phyloP scores from a whole-genome alignment of 306 rosid genomes.

The Begonia loranthoides region DNA sequence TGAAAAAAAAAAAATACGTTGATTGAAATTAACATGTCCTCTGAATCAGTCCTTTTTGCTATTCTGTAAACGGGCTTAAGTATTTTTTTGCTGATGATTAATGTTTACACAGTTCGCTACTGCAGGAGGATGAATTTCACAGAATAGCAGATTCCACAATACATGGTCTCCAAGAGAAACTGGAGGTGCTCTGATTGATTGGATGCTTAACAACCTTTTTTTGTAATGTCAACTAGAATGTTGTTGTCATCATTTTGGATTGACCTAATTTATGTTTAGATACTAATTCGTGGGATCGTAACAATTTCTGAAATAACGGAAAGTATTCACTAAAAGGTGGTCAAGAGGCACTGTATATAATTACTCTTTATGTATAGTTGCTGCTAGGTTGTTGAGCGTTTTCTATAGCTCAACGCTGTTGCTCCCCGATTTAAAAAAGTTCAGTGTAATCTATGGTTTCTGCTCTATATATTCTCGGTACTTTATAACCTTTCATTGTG shows the following conservation, averaged over 20 bases:
- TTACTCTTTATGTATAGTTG: neutral
- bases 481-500: no score
- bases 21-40: neutral
- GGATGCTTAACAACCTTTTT: neutral
- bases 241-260: no score
- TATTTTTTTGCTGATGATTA: constrained; percentile 26
- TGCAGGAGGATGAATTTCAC: constrained; percentile 75
- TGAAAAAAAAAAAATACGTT: neutral
- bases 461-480: no score
- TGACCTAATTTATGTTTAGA: no score
- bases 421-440: no score
- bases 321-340: no score
- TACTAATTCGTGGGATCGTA: no score
- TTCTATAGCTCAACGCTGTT: no score
- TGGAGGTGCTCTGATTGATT: constrained; percentile 38
- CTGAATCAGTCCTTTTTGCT: neutral
- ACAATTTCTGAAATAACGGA: no score
- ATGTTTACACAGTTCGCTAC: constrained; percentile 48
- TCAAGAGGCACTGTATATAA: neutral
- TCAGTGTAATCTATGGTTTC: no score
- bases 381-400: neutral
- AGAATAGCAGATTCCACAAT: constrained; percentile 62
- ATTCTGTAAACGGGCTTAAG: constrained; percentile 1
- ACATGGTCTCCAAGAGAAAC: constrained; percentile 59
- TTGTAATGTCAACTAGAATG: neutral